phyloP scores from a whole-genome alignment of 2,329 filamentous ascomycete genomes.

The Colletotrichum sidae region DNA sequence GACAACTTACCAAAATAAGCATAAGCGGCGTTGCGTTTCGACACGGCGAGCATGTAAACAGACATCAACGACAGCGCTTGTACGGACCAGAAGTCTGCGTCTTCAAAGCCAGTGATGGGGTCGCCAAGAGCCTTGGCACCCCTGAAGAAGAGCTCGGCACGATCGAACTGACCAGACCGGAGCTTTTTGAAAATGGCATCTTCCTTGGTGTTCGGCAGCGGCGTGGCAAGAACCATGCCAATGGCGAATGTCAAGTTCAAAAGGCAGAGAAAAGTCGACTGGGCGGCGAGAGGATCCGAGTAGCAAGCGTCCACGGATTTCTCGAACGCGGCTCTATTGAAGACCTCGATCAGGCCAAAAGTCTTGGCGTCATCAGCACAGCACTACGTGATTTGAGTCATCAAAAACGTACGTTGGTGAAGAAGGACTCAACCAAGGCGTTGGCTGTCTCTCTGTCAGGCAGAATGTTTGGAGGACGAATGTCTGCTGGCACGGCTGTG shows the following conservation, averaged over 20 bases:
- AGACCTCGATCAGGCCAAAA: slow-evolving; percentile 69
- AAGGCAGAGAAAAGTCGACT: slow-evolving; percentile 66
- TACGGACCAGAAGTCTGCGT: slow-evolving; percentile 73
- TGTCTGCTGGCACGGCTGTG: slow-evolving; percentile 58
- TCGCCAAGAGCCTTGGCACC: slow-evolving; percentile 66
- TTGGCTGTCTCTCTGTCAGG: slow-evolving; percentile 66
- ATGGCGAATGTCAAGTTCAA: slow-evolving; percentile 73
- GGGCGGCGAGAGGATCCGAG: slow-evolving; percentile 60
- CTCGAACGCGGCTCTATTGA: slow-evolving; percentile 64
- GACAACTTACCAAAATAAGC: slow-evolving; percentile 65
- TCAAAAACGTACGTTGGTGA: slow-evolving; percentile 61
- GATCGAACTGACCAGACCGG: slow-evolving; percentile 58
- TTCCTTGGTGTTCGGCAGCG: slow-evolving; percentile 60
- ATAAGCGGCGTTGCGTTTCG: slow-evolving; percentile 73
- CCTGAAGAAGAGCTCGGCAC: slow-evolving; percentile 72
- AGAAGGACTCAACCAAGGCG: slow-evolving; percentile 69
- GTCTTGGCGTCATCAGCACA: slow-evolving; percentile 54
- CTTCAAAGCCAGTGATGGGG: slow-evolving; percentile 63
- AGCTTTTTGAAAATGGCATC: slow-evolving; percentile 63
- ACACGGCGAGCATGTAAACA: slow-evolving; percentile 71
- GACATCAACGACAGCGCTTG: slow-evolving; percentile 74
- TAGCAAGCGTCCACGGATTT: slow-evolving; percentile 65
- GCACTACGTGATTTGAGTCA: not conserved
- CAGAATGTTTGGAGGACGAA: slow-evolving; percentile 62
- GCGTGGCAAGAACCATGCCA: slow-evolving; percentile 69